phyloP scores from a whole-genome alignment of 2,329 filamentous ascomycete species.

The Botryotinia convoluta region DNA sequence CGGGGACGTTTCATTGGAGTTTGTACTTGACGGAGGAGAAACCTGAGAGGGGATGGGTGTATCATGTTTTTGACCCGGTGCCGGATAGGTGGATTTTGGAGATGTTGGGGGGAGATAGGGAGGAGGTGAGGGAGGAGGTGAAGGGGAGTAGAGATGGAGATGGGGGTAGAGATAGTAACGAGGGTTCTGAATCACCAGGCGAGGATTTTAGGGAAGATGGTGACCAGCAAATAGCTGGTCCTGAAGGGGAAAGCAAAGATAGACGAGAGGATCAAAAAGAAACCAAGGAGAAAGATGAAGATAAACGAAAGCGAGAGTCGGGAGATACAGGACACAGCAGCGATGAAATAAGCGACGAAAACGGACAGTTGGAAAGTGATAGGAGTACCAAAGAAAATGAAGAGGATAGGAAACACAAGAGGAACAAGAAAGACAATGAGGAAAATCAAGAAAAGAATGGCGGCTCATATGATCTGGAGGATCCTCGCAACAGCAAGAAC shows the following conservation, averaged over 20 bases:
- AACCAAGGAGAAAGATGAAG: neutral
- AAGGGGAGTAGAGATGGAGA: neutral
- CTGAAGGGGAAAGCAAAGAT: neutral
- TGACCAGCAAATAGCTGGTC: neutral
- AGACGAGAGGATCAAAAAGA: accelerated
- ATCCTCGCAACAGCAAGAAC: neutral
- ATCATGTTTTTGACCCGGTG: neutral
- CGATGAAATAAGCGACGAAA: neutral
- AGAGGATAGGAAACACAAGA: neutral
- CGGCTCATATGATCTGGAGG: neutral
- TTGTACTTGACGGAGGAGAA: neutral
- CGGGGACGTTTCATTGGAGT: slow-evolving; percentile 5
- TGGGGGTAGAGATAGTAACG: neutral
- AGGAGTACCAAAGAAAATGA: neutral
- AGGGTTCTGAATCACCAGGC: neutral
- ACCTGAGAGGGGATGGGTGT: neutral
- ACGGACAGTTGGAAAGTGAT: neutral
- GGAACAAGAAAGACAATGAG: neutral
- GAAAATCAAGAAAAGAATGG: neutral
- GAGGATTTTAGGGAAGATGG: neutral
- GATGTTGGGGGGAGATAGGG: neutral
- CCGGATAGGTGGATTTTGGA: neutral
- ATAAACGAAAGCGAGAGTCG: neutral
- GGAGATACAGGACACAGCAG: neutral
- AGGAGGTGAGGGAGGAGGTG: neutral